Evolutionary conservation across 495 filamentous ascomycete genomes (phyloP).

Genomic region (Trichoderma reesei): DNA sequence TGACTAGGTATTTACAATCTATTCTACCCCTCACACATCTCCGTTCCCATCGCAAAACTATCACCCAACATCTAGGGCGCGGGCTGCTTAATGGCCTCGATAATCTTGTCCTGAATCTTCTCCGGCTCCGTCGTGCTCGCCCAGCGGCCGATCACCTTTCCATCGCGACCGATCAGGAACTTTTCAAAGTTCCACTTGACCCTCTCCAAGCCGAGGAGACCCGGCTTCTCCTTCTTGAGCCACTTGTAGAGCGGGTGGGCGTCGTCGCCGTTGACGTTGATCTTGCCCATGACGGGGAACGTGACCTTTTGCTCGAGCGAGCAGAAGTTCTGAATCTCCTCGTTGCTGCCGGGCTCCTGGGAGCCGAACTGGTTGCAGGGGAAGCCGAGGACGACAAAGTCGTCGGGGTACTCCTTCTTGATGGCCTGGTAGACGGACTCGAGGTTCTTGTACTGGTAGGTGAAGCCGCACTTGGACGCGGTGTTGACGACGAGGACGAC

Average conservation of each 20-base stretch:
- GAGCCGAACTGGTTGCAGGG: constrained; percentile 95
- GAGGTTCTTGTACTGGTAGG: constrained; percentile 86
- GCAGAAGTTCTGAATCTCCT: constrained; percentile 89
- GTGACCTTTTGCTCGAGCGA: constrained; percentile 89
- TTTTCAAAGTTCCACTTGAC: constrained; percentile 99
- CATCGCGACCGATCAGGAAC: constrained; percentile 81
- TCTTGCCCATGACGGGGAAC: constrained; percentile 87
- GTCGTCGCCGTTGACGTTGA: constrained; percentile 80
- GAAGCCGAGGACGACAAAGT: constrained; percentile 86
- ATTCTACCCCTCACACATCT: too few species aligned
- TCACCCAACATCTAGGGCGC: background rate
- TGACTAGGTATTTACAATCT: too few species aligned
- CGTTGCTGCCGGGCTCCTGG: constrained; percentile 83
- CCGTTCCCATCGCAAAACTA: too few species aligned
- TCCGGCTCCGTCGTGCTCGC: constrained; percentile 81
- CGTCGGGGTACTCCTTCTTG: constrained; percentile 53
- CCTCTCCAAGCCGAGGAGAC: constrained; percentile 72
- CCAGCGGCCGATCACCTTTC: constrained; percentile 73
- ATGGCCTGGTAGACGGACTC: constrained; percentile 83
- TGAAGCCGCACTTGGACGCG: constrained; percentile 99
- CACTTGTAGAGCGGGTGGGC: constrained; percentile 77
- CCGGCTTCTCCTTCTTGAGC: constrained; percentile 79
- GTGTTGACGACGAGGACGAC: constrained; percentile 96
- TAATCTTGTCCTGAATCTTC: constrained; percentile 58
- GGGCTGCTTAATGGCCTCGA: constrained; percentile 54